A percentile compares a stretch with the other conserved stretches of the same genome.
Conservation (phyloP, 139 green algal genomes). For the Gonium pectorale region DNA sequence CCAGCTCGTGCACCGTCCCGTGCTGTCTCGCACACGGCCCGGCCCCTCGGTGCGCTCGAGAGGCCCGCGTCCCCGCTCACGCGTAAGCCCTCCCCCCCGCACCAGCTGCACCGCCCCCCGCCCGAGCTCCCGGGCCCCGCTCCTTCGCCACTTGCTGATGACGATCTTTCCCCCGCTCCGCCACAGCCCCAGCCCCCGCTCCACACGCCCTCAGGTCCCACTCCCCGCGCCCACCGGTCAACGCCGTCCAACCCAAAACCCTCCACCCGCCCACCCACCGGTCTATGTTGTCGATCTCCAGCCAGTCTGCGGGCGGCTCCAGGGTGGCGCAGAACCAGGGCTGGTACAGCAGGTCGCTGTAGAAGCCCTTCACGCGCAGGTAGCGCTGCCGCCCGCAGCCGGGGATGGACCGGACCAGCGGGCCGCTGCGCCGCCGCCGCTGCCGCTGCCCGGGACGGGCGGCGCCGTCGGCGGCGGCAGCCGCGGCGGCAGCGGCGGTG, state of each 20-base stretch:
- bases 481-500: not conserved
- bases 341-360: slow-evolving; percentile 90
- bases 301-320: slow-evolving; percentile 77
- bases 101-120: too few species aligned
- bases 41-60: too few species aligned
- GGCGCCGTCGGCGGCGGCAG: not conserved
- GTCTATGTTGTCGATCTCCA: slow-evolving; percentile 87
- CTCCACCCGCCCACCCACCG: slow-evolving; percentile 46
- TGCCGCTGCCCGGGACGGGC: too few species aligned
- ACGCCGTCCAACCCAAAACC: not conserved
- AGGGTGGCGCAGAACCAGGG: slow-evolving; percentile 84
- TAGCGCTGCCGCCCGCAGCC: slow-evolving; percentile 16
- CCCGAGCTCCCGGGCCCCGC: too few species aligned
- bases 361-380: slow-evolving; percentile 42
- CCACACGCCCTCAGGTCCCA: not conserved
- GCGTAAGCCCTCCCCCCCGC: too few species aligned
- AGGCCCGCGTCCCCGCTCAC: too few species aligned
- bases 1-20: too few species aligned
- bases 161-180: too few species aligned
- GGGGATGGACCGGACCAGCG: not conserved
- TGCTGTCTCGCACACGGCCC: too few species aligned
- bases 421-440: not conserved
- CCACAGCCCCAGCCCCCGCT: too few species aligned
- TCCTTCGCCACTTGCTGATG: too few species aligned
- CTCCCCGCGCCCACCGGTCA: not conserved